Evolutionary conservation across 192 early-diverging fungal genomes (phyloP), one percentile per base, ranked within the genome.

Genomic region (Umbelopsis ramanniana): DNA sequence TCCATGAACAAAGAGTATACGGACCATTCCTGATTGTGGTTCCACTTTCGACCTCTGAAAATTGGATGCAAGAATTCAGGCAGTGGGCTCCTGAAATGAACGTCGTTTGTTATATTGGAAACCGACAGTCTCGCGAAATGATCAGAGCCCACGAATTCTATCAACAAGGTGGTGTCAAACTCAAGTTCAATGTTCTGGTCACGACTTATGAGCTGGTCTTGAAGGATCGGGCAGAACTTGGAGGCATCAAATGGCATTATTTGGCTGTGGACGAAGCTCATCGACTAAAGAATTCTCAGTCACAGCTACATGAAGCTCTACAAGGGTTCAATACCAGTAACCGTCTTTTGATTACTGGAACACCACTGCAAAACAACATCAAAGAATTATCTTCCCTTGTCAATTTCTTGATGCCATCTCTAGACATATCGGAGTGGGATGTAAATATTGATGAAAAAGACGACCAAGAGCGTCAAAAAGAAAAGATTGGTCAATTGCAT

Each of bases 11-110:
- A 75, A 76, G 93, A 46, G 81, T 96, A 11, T 96, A 91, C 72
- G 97, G 97, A 7, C 97, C 97, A n/a, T 95, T 92, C 79, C 76
- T 98, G 60, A 93, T 98, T 4, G 96, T 97, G 0, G 96, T 97
- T 0, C 97, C 97, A 19, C 85, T 97, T 46, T 96, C 95, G 43
- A 97, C 96, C 1, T 94, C 97, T 63, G 90, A 89, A n/a, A 87
- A 92, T 5, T 98, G 97, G 97, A 91, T 93, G 82, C 85, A 88
- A 22, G 97, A 97, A 82, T 95, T 97, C 85, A 86, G 87, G 19
- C 84, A 89, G n/a, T 98, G 96, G 96, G 95, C 95, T 10, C 96
- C 97, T 1, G 89, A 95, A 37, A 86, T 98, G 83, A 98, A 98
- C 80, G 79, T 92, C 48, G 83, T 98, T 54, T 85, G 85, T 46